Conservation (phyloP, 352 stramenopile species). For the Globisporangium paddicum region DNA sequence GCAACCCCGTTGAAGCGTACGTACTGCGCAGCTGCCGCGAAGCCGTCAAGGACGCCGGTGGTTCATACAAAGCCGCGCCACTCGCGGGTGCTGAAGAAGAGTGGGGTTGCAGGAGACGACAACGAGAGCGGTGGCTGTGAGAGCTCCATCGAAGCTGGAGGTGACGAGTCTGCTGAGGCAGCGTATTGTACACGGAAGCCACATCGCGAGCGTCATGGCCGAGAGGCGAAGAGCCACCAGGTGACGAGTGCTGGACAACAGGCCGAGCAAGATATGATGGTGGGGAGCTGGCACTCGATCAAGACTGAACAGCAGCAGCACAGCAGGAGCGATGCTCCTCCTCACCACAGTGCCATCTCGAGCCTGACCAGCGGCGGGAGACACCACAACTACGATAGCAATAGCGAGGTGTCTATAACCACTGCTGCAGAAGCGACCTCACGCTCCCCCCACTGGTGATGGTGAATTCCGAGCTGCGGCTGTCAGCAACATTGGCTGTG, state of each 20-base stretch:
- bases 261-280: neutral
- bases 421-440: neutral
- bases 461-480: neutral
- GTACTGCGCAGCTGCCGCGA: constrained; percentile 50
- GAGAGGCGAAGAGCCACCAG: neutral
- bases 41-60: neutral
- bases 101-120: neutral
- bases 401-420: neutral
- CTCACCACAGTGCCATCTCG: neutral
- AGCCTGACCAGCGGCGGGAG: neutral
- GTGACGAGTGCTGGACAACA: neutral
- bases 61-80: neutral
- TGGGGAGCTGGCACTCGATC: neutral
- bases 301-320: neutral
- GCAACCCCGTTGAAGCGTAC: constrained; percentile 32
- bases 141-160: neutral
- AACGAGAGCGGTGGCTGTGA: neutral
- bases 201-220: neutral
- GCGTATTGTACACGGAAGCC: neutral
- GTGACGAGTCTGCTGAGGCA: neutral
- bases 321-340: neutral
- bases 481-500: neutral
- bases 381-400: too few relatives aligned
- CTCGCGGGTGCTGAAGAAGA: neutral
- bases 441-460: neutral